These are phyloP conservation scores for Rhipidocladum racemiflorum DNA, from an alignment of 176 grass and related monocot genomes.

Conservation along the genomic window DNA sequence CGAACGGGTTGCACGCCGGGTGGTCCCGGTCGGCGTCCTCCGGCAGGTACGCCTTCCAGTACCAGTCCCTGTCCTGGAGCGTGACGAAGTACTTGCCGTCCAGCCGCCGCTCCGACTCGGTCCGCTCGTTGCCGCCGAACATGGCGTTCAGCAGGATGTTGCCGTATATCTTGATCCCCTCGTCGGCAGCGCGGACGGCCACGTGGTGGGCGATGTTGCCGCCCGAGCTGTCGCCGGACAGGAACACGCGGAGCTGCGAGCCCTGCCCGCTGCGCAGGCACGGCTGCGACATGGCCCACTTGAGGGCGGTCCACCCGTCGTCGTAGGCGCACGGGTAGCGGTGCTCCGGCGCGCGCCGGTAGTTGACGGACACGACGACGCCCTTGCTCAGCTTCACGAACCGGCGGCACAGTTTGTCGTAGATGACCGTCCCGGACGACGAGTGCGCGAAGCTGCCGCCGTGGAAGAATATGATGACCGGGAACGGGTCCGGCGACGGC, in stretches of 20 bases:
- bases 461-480: constrained; percentile 98
- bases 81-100: constrained; percentile 99
- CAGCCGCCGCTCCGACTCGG: constrained; percentile 74
- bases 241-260: constrained; percentile 61
- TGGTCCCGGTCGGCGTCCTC: constrained; percentile 90
- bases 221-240: constrained; percentile 87
- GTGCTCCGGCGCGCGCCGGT: constrained; percentile 82
- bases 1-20: constrained; percentile 91
- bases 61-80: constrained; percentile 96
- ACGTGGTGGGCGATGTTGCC: constrained; percentile 99
- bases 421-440: constrained; percentile 67
- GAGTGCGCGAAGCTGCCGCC: constrained; percentile 98
- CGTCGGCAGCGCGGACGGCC: constrained; percentile 64
- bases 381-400: constrained; percentile 70
- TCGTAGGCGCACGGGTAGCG: constrained; percentile 90
- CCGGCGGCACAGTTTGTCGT: constrained; percentile 77
- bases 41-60: constrained; percentile 98
- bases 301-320: constrained; percentile 81
- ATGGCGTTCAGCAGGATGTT: constrained; percentile 95
- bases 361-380: constrained; percentile 87
- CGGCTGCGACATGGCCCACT: constrained; percentile 69
- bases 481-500: constrained; percentile 62
- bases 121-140: constrained; percentile 74
- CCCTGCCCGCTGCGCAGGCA: constrained; percentile 65
- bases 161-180: constrained; percentile 66